Conservation (phyloP, 495 filamentous ascomycete species). For the Parathielavia hyrcaniae region DNA sequence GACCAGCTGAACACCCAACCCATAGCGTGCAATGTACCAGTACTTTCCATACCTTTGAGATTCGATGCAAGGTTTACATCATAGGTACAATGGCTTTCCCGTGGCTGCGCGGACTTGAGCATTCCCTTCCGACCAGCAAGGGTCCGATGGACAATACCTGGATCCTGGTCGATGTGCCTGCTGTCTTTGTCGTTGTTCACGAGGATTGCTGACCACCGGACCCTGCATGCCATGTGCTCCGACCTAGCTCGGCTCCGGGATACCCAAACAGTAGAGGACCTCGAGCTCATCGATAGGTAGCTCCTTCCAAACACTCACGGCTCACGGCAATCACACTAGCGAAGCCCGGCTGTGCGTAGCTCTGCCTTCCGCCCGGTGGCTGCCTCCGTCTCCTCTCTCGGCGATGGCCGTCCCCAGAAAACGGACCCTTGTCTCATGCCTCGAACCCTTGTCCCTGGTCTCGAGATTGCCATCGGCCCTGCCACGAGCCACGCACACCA, state of each 20-base stretch:
- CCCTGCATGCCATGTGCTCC: not conserved
- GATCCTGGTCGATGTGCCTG: not conserved
- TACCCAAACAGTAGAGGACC: too few species aligned
- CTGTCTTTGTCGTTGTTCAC: not conserved
- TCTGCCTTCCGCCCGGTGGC: not conserved
- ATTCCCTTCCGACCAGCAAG: too few species aligned
- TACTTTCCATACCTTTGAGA: too few species aligned
- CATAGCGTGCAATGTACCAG: not conserved
- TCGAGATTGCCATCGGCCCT: not conserved
- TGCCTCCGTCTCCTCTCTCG: not conserved
- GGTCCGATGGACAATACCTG: too few species aligned
- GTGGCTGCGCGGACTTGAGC: too few species aligned
- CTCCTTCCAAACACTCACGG: not conserved
- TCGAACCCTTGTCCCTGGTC: slow-evolving; percentile 8
- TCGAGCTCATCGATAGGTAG: not conserved
- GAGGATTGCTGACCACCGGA: not conserved
- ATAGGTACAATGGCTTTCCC: too few species aligned
- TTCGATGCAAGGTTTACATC: too few species aligned
- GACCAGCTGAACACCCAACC: not conserved
- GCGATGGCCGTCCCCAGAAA: slow-evolving; percentile 3
- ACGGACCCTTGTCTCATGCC: slow-evolving; percentile 2
- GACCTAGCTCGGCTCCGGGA: too few species aligned
- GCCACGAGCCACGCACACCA: slow-evolving; percentile 7
- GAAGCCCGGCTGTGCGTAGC: not conserved
- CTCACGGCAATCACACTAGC: not conserved